Conservation (phyloP, 2,329 filamentous ascomycete species). For the Colletotrichum orchidophilum region DNA sequence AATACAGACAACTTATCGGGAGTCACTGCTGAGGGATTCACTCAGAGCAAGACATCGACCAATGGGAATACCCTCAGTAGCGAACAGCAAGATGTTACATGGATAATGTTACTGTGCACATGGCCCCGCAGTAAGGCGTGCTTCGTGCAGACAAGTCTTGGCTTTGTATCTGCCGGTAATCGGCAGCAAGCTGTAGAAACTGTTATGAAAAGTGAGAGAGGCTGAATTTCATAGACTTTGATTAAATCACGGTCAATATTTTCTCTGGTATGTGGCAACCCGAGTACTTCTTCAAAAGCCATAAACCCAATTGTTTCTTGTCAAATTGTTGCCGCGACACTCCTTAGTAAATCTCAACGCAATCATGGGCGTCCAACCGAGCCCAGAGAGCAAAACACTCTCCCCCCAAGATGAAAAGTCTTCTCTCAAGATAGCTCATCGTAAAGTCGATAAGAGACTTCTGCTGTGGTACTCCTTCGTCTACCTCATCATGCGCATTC, state of each 20-base stretch:
- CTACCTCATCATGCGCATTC: conserved; percentile 39
- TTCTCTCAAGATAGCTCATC: conserved; percentile 32
- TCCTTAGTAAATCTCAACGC: not conserved
- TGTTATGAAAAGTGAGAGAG: no score
- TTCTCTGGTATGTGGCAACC: no score
- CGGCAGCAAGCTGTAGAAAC: not conserved
- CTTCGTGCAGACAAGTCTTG: not conserved
- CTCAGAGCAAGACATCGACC: not conserved
- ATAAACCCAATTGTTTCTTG: no score
- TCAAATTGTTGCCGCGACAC: no score
- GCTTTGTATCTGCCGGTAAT: not conserved
- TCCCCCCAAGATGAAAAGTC: conserved; percentile 1
- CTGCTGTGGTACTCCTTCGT: conserved; percentile 38
- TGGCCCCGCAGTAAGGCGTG: conserved; percentile 36
- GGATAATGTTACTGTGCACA: not conserved
- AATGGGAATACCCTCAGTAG: not conserved
- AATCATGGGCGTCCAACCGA: not conserved
- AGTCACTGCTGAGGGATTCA: no score
- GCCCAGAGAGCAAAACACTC: not conserved
- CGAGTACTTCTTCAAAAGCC: no score
- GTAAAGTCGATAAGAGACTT: conserved; percentile 38
- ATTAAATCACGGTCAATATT: no score
- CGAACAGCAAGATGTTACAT: not conserved
- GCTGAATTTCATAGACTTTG: no score
- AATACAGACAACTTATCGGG: no score